These are phyloP conservation scores for Saccharomycopsis synnaedendra DNA, from an alignment of 805 yeast species.

Conservation along the genomic window DNA sequence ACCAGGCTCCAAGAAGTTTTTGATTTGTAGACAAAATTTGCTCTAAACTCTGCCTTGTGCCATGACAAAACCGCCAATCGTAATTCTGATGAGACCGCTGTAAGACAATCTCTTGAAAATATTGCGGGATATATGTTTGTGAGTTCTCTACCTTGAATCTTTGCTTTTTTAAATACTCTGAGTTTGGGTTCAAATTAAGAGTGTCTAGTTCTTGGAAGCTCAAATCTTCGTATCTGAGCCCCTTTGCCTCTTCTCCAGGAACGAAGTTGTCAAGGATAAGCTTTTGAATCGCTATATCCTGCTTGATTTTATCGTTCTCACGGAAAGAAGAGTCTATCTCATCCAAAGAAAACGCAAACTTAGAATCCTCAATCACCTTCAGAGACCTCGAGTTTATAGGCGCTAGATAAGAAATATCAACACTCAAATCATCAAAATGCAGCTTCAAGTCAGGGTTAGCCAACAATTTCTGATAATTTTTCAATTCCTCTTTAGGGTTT, in stretches of 20 bases:
- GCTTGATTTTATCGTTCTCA: not conserved
- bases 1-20: not conserved
- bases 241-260: not conserved
- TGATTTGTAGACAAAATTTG: not conserved
- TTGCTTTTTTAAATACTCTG: not conserved
- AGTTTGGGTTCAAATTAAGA: not conserved
- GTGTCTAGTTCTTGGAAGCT: not conserved
- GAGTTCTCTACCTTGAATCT: not conserved
- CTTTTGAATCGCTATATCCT: not conserved
- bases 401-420: not conserved
- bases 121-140: not conserved
- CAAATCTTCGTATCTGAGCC: not conserved
- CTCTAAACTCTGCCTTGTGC: not conserved
- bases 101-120: not conserved
- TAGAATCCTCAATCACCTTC: not conserved
- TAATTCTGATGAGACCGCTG: not conserved
- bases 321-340: not conserved
- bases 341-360: not conserved
- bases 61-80: slow-evolving; percentile 4
- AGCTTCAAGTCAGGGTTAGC: not conserved
- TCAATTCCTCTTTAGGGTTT: not conserved
- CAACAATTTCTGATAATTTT: not conserved
- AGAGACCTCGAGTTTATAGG: not conserved
- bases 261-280: too few relatives aligned
- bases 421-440: not conserved